Base-by-base conservation (phyloP, 2,329 filamentous ascomycete species). In the Sporothrix dimorphospora region DNA sequence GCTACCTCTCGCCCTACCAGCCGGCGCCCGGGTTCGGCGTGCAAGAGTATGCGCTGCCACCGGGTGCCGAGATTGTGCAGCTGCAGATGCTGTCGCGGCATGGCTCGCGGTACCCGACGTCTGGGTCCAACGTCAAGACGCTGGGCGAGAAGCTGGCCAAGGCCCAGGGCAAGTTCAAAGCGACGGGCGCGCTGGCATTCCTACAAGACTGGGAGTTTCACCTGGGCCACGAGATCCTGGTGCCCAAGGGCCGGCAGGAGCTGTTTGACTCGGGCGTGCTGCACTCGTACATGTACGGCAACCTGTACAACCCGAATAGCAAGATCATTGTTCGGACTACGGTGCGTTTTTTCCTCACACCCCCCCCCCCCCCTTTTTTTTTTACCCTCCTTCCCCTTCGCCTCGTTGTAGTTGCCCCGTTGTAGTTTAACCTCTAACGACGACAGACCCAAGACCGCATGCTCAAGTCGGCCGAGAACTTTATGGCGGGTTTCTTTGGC, bases 401-500 rank as follows among this genome's bases (percentile, higher is more conserved):
- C n/a, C n/a, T n/a, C n/a, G n/a, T n/a, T n/a, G n/a, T n/a, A n/a
- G n/a, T n/a, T n/a, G n/a, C n/a, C n/a, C n/a, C n/a, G n/a, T n/a
- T n/a, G n/a, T n/a, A n/a, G n/a, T n/a, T n/a, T n/a, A n/a, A n/a
- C n/a, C n/a, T n/a, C n/a, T 83, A 84, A 79, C 71, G 82, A 74
- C 3, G 4, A 3, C 21, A 85, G 82, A 92, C 91, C 0, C 91
- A 94, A 78, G 89, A 92, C 78, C 88, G 92, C 30, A 94, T 94
- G 92, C 83, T 91, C 27, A 90, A 94, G 79, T 91, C 87, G 51
- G 91, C 91, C 3, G 91, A 94, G 79, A 91, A 94, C 79, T 94
- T 93, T 80, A 82, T 94, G 78, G 90, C 91, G 6, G 92, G 92
- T 0, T 94, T 94, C 82, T 94, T 94, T 77, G 92, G 92, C 0